Evolutionary conservation across 176 grass and related monocot genomes (phyloP).

Genomic region (Carex littledalei): DNA sequence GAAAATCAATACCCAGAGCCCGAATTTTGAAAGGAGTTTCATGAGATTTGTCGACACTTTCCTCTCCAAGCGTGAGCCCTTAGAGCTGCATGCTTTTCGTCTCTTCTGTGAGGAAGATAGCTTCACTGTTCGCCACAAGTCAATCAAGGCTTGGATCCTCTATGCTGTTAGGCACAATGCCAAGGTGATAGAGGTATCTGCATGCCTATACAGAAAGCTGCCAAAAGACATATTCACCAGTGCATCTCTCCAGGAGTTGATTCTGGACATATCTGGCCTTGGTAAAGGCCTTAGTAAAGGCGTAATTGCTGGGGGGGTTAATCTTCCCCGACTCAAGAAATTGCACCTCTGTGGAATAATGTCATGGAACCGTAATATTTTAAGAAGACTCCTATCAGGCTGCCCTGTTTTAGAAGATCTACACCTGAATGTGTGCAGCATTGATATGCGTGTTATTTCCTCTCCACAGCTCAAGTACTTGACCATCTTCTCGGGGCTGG

Average conservation of each 20-base stretch:
- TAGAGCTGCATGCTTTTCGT: not conserved
- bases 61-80: not conserved
- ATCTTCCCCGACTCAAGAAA: constrained; percentile 11
- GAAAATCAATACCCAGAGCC: not conserved
- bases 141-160: not conserved
- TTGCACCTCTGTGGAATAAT: not conserved
- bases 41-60: not conserved
- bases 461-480: not conserved
- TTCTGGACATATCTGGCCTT: not conserved
- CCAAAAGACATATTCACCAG: not conserved
- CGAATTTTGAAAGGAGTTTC: not conserved
- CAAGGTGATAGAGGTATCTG: not conserved
- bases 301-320: not conserved
- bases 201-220: not conserved
- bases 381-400: not conserved
- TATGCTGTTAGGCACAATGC: not conserved
- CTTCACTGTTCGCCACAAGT: not conserved
- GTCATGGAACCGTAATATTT: not conserved
- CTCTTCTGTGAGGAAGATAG: not conserved
- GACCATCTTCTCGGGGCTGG: not conserved
- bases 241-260: not conserved
- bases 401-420: not conserved
- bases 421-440: not conserved
- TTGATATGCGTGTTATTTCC: not conserved
- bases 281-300: not conserved